phyloP scores from a whole-genome alignment of 768 basidiomycete genomes.

The Mycena vulgaris region DNA sequence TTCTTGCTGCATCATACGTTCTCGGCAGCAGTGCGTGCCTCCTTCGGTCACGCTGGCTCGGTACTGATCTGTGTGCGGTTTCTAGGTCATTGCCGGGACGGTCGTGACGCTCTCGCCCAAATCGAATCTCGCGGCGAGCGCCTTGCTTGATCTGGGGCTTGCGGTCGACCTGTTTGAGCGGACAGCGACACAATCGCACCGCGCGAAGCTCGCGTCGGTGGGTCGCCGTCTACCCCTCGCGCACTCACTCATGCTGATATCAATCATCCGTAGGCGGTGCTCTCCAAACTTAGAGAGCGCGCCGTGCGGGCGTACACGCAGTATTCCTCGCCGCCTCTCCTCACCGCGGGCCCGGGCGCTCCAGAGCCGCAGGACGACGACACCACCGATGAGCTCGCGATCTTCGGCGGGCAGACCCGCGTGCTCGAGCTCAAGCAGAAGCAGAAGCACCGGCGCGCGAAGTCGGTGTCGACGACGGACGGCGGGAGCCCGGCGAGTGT shows the following conservation, averaged over 20 bases:
- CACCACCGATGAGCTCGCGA: conserved; percentile 64
- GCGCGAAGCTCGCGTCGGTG: conserved; percentile 65
- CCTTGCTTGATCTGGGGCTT: conserved; percentile 63
- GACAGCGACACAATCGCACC: conserved; percentile 59
- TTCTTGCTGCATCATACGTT: conserved; percentile 67
- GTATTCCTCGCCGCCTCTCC: conserved; percentile 36
- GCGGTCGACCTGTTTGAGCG: conserved; percentile 64
- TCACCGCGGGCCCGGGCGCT: conserved; percentile 18
- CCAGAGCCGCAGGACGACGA: conserved; percentile 44
- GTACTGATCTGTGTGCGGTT: not conserved
- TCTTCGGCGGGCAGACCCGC: conserved; percentile 68
- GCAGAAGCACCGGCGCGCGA: conserved; percentile 35
- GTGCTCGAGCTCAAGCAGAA: conserved; percentile 54
- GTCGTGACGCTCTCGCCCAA: conserved; percentile 72
- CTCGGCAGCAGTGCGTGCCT: conserved; percentile 60
- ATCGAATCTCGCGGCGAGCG: conserved; percentile 64
- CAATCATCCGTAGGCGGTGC: conserved; percentile 53
- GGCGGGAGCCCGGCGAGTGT: not conserved
- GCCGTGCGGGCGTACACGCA: conserved; percentile 55
- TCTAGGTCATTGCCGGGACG: conserved; percentile 70
- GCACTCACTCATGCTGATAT: not conserved
- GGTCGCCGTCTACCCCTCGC: conserved; percentile 20
- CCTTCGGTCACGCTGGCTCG: not conserved
- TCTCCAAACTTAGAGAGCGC: conserved; percentile 62
- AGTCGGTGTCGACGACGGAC: conserved; percentile 17